Evolutionary conservation across 768 basidiomycete genomes (phyloP).

Genomic region (Macrolepiota dolichaula): DNA sequence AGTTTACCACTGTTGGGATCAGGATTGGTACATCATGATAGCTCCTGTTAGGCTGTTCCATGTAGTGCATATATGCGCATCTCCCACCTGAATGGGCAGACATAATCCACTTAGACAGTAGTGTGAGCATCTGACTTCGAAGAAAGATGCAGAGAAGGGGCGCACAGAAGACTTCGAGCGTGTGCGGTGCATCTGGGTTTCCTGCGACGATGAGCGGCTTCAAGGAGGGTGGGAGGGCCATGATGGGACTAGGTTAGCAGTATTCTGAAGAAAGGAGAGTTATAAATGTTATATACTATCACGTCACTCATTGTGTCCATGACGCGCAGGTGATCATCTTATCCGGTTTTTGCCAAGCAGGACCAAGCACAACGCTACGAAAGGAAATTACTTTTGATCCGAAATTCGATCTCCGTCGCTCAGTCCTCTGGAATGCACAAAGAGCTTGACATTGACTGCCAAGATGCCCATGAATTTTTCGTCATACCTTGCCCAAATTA

Average conservation of each 20-base stretch:
- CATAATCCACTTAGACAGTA: slow-evolving; percentile 66
- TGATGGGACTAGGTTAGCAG: slow-evolving; percentile 21
- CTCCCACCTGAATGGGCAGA: slow-evolving; percentile 77
- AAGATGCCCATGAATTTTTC: slow-evolving; percentile 54
- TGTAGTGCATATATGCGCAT: not conserved
- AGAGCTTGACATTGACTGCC: not conserved
- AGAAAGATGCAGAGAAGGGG: not conserved
- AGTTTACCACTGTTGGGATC: slow-evolving; percentile 51
- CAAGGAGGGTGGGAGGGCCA: slow-evolving; percentile 81
- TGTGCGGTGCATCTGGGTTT: slow-evolving; percentile 58
- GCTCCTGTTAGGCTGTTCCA: not conserved
- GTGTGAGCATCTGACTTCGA: not conserved
- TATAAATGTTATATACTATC: not conserved
- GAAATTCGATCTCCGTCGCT: no score
- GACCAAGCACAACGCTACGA: not conserved
- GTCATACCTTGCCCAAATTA: slow-evolving; percentile 55
- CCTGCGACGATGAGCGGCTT: slow-evolving; percentile 64
- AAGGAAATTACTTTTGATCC: slow-evolving; percentile 3
- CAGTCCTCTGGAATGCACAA: no score
- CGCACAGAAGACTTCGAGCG: slow-evolving; percentile 77
- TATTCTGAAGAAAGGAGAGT: not conserved
- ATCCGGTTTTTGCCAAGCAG: not conserved
- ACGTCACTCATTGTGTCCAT: not conserved
- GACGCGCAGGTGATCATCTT: not conserved
- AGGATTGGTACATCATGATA: no score